Percentiles rank a stretch among this genome's conserved stretches.
Conservation (phyloP, 495 filamentous ascomycete genomes). For the Hypoxylon intermedium region DNA sequence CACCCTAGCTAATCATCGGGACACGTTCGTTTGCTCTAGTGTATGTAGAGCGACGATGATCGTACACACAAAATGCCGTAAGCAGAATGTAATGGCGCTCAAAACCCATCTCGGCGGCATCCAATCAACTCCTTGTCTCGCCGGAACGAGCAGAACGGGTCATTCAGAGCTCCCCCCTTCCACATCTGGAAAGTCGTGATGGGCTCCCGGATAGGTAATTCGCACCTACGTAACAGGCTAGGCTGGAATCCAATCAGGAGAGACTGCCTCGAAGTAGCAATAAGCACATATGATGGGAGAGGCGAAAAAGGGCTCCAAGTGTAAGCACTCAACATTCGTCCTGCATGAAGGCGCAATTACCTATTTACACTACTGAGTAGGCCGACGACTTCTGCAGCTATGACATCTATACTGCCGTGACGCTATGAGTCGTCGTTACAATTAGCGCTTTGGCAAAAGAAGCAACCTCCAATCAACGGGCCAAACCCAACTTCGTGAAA, state of each 20-base stretch:
- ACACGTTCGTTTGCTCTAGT: constrained; percentile 19
- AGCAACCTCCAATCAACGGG: constrained; percentile 28
- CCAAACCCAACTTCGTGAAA: constrained; percentile 12
- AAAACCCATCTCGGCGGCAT: constrained; percentile 39
- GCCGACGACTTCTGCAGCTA: constrained; percentile 29
- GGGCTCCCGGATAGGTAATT: constrained; percentile 20
- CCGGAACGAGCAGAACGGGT: constrained; percentile 18
- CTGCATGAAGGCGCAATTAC: constrained; percentile 7
- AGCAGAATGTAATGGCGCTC: constrained; percentile 26
- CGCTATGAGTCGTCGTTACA: constrained; percentile 29
- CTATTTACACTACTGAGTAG: too few species aligned
- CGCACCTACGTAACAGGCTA: constrained; percentile 32
- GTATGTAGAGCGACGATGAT: constrained; percentile 25
- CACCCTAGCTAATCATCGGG: constrained; percentile 14
- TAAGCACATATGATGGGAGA: neutral
- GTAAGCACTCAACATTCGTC: constrained; percentile 14
- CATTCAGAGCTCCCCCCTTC: constrained; percentile 16
- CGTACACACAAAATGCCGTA: constrained; percentile 28
- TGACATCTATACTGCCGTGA: constrained; percentile 20
- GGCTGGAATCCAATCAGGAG: constrained; percentile 26
- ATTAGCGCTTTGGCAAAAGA: constrained; percentile 32
- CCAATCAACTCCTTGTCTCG: constrained; percentile 34
- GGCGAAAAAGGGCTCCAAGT: neutral
- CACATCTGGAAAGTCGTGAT: constrained; percentile 28
- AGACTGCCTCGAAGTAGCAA: constrained; percentile 25